Percentiles rank a stretch among this genome's conserved stretches.
Evolutionary conservation across 345 rosid species (phyloP).

Genomic region (Nephelium lappaceum): DNA sequence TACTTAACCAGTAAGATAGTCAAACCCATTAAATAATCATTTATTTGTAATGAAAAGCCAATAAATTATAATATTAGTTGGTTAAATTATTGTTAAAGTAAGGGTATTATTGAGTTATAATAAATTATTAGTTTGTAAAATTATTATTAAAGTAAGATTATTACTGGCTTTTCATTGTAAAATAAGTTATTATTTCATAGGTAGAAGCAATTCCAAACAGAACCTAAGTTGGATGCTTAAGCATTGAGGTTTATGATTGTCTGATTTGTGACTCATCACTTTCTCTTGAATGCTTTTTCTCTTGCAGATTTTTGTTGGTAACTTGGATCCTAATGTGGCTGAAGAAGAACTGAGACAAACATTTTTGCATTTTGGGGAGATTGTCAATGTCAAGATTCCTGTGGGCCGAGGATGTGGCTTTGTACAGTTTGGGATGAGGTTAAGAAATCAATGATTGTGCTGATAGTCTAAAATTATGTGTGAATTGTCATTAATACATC

Average conservation of each 20-base stretch:
- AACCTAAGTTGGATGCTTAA: neutral
- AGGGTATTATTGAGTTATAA: no score
- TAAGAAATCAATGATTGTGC: slow-evolving; percentile 2
- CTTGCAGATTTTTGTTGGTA: slow-evolving; percentile 72
- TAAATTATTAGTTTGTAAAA: no score
- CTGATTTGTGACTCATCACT: slow-evolving; percentile 15
- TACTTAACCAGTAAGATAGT: no score
- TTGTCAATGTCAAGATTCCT: slow-evolving; percentile 81
- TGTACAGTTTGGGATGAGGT: slow-evolving; percentile 83
- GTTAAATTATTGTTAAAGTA: no score
- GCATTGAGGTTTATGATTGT: neutral
- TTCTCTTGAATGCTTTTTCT: slow-evolving; percentile 25
- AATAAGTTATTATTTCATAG: no score
- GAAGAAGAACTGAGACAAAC: slow-evolving; percentile 86
- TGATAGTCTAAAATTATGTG: neutral
- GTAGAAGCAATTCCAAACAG: no score
- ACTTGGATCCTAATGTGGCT: slow-evolving; percentile 78
- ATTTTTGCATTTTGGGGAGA: slow-evolving; percentile 75
- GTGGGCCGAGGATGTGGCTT: slow-evolving; percentile 86
- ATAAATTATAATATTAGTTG: no score
- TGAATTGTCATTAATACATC: neutral
- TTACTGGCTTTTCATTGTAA: no score
- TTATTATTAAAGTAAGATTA: no score
- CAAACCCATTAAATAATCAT: no score
- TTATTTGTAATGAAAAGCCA: no score